Conservation (phyloP, 352 stramenopile genomes). For the Phytophthora fragariae region DNA sequence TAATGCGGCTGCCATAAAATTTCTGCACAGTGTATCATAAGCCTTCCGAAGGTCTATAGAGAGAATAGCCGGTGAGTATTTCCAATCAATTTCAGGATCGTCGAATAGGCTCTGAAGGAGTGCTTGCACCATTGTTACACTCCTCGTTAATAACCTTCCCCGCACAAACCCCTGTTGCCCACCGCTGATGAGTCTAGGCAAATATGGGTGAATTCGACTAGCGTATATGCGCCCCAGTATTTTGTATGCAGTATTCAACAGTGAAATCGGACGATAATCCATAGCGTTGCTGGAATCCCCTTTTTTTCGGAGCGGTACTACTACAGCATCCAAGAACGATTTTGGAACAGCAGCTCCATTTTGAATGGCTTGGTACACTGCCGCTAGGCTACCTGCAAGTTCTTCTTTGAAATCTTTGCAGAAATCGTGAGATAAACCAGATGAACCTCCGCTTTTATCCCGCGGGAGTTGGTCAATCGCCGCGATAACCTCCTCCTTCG, state of each 20-base stretch:
- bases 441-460: not conserved
- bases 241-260: conserved; percentile 22
- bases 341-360: not conserved
- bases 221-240: conserved; percentile 5
- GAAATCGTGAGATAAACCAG: conserved; percentile 2
- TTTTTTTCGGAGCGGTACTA: conserved; percentile 11
- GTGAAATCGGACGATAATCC: conserved; percentile 16
- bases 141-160: not conserved
- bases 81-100: conserved; percentile 1
- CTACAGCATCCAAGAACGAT: conserved; percentile 1
- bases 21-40: conserved; percentile 10
- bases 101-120: not conserved
- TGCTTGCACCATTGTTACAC: conserved; percentile 1
- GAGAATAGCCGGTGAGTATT: conserved; percentile 1
- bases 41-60: conserved; percentile 12
- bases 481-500: not conserved
- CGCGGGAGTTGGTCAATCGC: not conserved
- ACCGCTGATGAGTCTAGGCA: conserved; percentile 5
- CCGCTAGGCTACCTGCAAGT: not conserved
- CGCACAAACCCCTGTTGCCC: conserved; percentile 21
- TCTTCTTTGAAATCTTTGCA: conserved; percentile 12
- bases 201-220: not conserved
- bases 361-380: not conserved
- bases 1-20: not conserved
- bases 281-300: conserved; percentile 13